These are phyloP conservation scores for Zymoseptoria pseudotritici DNA, from an alignment of 2,329 filamentous ascomycete species.

Conservation along the genomic window DNA sequence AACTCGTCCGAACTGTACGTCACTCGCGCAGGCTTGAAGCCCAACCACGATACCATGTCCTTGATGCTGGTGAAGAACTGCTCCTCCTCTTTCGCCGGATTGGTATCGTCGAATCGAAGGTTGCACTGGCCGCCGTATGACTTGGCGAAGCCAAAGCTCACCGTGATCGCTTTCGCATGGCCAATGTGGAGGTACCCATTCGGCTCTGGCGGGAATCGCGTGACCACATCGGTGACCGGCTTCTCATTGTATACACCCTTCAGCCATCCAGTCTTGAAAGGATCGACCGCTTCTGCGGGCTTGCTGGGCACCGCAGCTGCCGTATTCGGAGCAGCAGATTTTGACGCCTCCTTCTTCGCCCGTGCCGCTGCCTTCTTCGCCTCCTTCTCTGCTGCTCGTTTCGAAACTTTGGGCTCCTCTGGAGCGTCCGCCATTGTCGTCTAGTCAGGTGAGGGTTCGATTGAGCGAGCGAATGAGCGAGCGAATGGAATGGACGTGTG, in stretches of 20 bases:
- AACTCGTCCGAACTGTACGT: slow-evolving; percentile 92
- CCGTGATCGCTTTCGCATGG: slow-evolving; percentile 88
- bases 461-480: not conserved
- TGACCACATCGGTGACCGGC: slow-evolving; percentile 38
- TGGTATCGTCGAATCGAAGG: slow-evolving; percentile 86
- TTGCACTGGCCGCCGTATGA: slow-evolving; percentile 72
- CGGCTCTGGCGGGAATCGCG: slow-evolving; percentile 53
- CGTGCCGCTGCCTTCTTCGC: slow-evolving; percentile 45
- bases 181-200: slow-evolving; percentile 93
- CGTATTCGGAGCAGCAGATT: slow-evolving; percentile 23
- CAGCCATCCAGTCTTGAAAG: slow-evolving; percentile 45
- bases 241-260: slow-evolving; percentile 45
- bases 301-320: slow-evolving; percentile 1
- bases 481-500: not conserved
- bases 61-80: slow-evolving; percentile 82
- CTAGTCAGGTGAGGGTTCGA: not conserved
- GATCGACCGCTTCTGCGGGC: slow-evolving; percentile 38
- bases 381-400: slow-evolving; percentile 43
- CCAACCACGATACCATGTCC: slow-evolving; percentile 81
- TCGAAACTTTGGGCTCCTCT: slow-evolving; percentile 35
- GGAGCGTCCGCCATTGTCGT: slow-evolving; percentile 25
- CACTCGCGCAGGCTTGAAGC: slow-evolving; percentile 69
- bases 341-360: slow-evolving; percentile 35
- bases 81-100: slow-evolving; percentile 88
- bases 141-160: slow-evolving; percentile 92